Evolutionary conservation across 106 monocot genomes (phyloP).

Genomic region (Gastrodia elata): DNA sequence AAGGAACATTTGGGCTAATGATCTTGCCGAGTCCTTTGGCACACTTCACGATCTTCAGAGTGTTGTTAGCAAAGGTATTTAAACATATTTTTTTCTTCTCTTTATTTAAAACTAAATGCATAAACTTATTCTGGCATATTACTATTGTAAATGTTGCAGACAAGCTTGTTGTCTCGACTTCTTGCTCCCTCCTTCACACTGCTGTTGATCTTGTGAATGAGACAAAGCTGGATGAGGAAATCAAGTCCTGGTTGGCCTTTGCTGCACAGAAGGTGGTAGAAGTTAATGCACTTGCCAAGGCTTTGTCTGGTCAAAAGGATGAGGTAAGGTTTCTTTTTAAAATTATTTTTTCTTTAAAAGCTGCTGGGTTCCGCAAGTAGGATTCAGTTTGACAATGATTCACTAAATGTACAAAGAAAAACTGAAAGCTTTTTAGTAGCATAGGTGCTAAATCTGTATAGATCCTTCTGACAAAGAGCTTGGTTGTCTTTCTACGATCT

Average conservation of each 20-base stretch:
- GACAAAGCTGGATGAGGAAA: constrained; percentile 24
- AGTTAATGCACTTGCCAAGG: constrained; percentile 24
- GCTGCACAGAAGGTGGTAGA: constrained; percentile 28
- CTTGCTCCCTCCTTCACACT: constrained; percentile 22
- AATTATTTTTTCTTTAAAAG: neutral
- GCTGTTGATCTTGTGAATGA: constrained; percentile 28
- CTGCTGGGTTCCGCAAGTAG: neutral
- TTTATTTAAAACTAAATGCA: neutral
- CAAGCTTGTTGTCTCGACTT: constrained; percentile 26
- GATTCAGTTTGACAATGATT: no score
- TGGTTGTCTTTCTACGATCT: no score
- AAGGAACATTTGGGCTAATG: constrained; percentile 31
- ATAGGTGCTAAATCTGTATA: no score
- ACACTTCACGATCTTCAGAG: constrained; percentile 15
- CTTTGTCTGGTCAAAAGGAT: constrained; percentile 20
- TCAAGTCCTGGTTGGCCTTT: constrained; percentile 31
- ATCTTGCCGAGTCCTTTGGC: constrained; percentile 14
- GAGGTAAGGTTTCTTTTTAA: constrained; percentile 7
- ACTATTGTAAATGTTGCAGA: constrained; percentile 3
- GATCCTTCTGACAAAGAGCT: no score
- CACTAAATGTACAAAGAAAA: no score
- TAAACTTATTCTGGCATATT: neutral
- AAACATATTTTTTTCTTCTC: neutral
- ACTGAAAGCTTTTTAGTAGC: no score
- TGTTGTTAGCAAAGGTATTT: constrained; percentile 20